Conservation (phyloP, 2,329 filamentous ascomycete species). For the Acephala macrosclerotiorum region DNA sequence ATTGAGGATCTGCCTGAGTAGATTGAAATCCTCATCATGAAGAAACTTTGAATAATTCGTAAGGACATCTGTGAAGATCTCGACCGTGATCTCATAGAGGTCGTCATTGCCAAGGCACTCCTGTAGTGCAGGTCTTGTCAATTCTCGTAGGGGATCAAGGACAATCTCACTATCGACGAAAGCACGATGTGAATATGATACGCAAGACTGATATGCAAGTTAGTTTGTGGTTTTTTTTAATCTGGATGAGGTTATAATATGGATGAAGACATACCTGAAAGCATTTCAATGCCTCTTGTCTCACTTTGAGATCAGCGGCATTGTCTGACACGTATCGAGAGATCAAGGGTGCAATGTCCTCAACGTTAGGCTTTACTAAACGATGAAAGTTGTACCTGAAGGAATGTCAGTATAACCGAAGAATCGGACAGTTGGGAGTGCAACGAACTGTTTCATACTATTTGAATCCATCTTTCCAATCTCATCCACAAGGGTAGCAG, state of each 20-base stretch:
- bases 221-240: background rate
- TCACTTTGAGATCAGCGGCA: constrained; percentile 51
- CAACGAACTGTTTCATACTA: constrained; percentile 56
- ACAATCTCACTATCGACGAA: constrained; percentile 64
- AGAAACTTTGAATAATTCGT: constrained; percentile 71
- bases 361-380: constrained; percentile 58
- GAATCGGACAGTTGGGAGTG: constrained; percentile 8
- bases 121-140: constrained; percentile 66
- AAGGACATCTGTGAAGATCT: constrained; percentile 70
- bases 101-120: constrained; percentile 65
- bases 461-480: constrained; percentile 71
- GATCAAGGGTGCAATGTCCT: constrained; percentile 58
- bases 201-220: constrained; percentile 65
- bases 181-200: constrained; percentile 73
- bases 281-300: constrained; percentile 65
- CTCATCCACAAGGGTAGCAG: constrained; percentile 69
- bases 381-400: constrained; percentile 54
- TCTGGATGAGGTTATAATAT: too few relatives aligned
- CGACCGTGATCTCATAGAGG: constrained; percentile 66
- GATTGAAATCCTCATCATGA: constrained; percentile 61
- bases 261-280: constrained; percentile 58
- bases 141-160: constrained; percentile 63
- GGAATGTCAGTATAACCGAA: constrained; percentile 22
- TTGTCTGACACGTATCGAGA: constrained; percentile 47
- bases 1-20: constrained; percentile 65